Evolutionary conservation across 164 flowering plant species (phyloP).

Genomic region (Cinnamomum micranthum): DNA sequence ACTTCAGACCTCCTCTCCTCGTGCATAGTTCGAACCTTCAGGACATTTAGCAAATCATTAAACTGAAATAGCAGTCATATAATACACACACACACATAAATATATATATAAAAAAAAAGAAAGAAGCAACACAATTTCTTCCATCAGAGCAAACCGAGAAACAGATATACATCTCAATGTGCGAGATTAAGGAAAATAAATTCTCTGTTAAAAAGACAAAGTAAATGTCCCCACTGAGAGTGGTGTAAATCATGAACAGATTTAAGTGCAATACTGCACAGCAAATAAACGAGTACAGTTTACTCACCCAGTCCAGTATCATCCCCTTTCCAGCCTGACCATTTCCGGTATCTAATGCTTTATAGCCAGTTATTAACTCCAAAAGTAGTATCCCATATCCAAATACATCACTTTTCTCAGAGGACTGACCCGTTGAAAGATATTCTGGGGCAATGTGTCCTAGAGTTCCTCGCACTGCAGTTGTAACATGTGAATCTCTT

Average conservation of each 20-base stretch:
- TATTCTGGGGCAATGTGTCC: conserved; percentile 99
- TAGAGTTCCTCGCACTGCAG: conserved; percentile 93
- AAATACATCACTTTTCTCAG: conserved; percentile 96
- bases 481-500: conserved; percentile 92
- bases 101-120: not conserved
- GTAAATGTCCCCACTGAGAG: no score
- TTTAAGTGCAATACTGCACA: not conserved
- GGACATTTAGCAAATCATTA: not conserved
- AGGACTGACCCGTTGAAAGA: conserved; percentile 96
- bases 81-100: no score
- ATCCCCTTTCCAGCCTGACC: conserved; percentile 79
- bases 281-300: not conserved
- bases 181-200: not conserved
- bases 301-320: conserved; percentile 86
- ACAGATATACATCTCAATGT: not conserved
- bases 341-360: conserved; percentile 69
- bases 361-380: conserved; percentile 90
- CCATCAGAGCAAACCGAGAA: not conserved
- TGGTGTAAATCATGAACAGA: no score
- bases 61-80: not conserved
- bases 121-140: not conserved
- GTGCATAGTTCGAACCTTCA: conserved; percentile 66
- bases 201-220: not conserved
- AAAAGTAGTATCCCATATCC: conserved; percentile 91
- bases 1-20: conserved; percentile 67